Evolutionary conservation across 768 basidiomycete species (phyloP), one percentile per base, ranked within the genome.

Genomic region (Agaricus subrufescens): DNA sequence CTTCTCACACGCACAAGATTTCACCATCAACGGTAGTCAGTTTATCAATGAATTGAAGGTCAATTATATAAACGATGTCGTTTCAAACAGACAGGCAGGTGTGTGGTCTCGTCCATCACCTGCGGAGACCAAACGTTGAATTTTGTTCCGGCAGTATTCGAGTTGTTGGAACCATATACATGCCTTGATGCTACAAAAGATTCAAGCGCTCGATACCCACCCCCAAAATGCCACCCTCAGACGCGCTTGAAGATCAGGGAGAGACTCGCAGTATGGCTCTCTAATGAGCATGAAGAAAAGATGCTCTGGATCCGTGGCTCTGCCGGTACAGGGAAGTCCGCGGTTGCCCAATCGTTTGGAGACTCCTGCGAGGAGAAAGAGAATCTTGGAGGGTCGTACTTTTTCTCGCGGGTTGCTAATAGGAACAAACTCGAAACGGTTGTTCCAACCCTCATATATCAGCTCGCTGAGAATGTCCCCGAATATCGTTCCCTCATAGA

Each of bases 281-380:
- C 1, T 26, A 4, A 39, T 14, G 14, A 6, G n/a, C 1, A 26
- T 1, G 19, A 26, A 4, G 12, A 40, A 45, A 49, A 53, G 10
- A 46, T 52, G 27, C 27, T 52, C 19, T 58, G 57, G 57, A 27
- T 58, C 8, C 46, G 10, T 37, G 57, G 57, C 3, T 44, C 46
- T 25, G 57, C 57, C 4, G 57, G 57, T 11, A 53, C 51, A 1
- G 57, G 57, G 5, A 58, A 58, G 34, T 52, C 57, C 7, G 51
- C 57, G 14, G 44, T 58, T 26, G 34, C 51, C 2, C 45, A 52
- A 46, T 52, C 51, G 1, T 42, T 58, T n/a, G 51, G 44, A 12
- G 10, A 10, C 19, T 19, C 19, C 19, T 19, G 19, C 19, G 19
- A 19, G 19, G 19, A 19, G 19, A 19, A 19, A 19, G 44, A 25